Base-by-base conservation (phyloP, 1,284 basidiomycete species). In the Amylostereum chailletii region DNA sequence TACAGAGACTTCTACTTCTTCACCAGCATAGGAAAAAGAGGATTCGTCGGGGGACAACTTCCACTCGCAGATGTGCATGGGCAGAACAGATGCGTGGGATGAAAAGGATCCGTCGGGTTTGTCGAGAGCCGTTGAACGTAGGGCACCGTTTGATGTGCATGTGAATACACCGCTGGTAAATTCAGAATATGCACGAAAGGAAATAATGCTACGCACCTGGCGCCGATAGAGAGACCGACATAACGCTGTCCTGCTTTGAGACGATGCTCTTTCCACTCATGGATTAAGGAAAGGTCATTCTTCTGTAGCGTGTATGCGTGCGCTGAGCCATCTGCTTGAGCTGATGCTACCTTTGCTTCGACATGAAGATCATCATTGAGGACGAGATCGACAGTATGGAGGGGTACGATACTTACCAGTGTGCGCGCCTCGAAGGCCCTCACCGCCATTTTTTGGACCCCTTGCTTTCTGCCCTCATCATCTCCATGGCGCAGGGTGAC, bases 1-100 rank as follows among this genome's bases (percentile, higher is more conserved):
- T 1, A 94, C 60, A 1, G 89, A 91, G 2, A 92, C 64, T 52
- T 94, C 90, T 11, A 94, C 87, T 64, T 94, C 92, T 57, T 94
- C 84, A 3, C 92, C 92, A 4, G 86, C 92, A 54, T 91, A 86
- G 0, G 83, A 79, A 65, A 94, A 92, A 0, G 75, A 74, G 29
- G 70, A 62, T 3, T 66, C 66, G 47, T 77, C 69, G 5, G 68
- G 58, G 2, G 81, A 75, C 10, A 88, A 64, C n/a, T 74, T 73
- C 83, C 86, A 87, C 49, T 77, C 79, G 42, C 65, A 68, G 26
- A 90, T 67, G 31, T 83, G 77, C 55, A 74, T 80, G 1, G 87
- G 86, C 39, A 90, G 72, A 7, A 68, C 53, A 5, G 66, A 61
- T 2, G 61, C 59, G 27, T 62, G 54, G 5, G 58, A 59, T 3